phyloP scores from a whole-genome alignment of 164 flowering plant species.

The Liquidambar formosana region DNA sequence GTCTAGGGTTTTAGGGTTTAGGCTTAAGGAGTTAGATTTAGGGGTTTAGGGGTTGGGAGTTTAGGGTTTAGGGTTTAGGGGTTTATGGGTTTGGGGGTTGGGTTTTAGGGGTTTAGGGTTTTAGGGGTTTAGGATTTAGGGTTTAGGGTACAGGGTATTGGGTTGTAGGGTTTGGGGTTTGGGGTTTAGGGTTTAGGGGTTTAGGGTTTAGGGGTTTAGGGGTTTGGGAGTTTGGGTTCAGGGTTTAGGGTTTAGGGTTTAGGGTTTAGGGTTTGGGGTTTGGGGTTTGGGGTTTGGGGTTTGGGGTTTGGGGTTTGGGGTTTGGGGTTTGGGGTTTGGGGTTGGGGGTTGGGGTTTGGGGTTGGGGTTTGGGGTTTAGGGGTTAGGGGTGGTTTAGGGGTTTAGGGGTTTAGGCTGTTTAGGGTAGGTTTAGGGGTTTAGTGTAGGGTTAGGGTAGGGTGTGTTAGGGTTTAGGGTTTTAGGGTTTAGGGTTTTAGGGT shows the following conservation, averaged over 20 bases:
- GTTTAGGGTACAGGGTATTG: conserved; percentile 5
- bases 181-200: too few species aligned
- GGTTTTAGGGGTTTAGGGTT: too few species aligned
- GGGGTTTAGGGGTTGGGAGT: conserved; percentile 11
- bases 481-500: conserved; percentile 10
- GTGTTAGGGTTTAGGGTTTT: conserved; percentile 9
- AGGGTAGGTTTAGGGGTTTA: background rate
- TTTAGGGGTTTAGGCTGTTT: conserved; percentile 4
- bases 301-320: conserved; percentile 9
- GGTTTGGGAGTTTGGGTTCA: background rate
- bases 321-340: conserved; percentile 9
- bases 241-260: conserved; percentile 9
- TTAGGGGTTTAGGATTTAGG: too few species aligned
- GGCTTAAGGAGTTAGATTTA: conserved; percentile 3
- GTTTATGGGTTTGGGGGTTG: conserved; percentile 1
- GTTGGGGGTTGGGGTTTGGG: too few species aligned
- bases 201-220: conserved; percentile 3
- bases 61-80: conserved; percentile 13
- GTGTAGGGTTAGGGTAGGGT: background rate
- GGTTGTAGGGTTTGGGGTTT: conserved; percentile 4
- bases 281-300: conserved; percentile 9
- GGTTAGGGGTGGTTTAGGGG: conserved; percentile 6
- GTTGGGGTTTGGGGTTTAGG: too few species aligned
- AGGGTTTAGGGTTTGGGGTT: conserved; percentile 5
- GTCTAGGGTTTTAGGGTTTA: conserved; percentile 2